Base-by-base conservation (phyloP, 164 flowering plant genomes). In the Paratinospora sagittata region DNA sequence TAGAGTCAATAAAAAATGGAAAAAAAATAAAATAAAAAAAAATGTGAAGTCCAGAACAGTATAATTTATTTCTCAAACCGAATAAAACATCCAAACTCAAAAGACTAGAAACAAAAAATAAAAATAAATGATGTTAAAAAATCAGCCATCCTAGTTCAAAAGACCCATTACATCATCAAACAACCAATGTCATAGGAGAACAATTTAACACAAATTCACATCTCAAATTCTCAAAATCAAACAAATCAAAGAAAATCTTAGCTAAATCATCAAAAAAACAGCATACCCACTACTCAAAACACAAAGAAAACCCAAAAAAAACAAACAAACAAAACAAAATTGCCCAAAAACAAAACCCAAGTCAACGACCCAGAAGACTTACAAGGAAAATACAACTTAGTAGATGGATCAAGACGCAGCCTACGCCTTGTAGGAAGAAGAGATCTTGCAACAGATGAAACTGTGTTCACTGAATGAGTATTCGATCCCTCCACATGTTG, bases 321-420 rank as follows among this genome's bases (percentile, higher is more conserved):
- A n/a, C n/a, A n/a, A n/a, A n/a, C n/a, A n/a, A n/a, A 45, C 8
- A 41, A 68, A 11, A 60, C 23, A 16, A 21, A 4, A 57, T 17
- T 57, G 24, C 6, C 27, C 27, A 60, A 23, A 23, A 60, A 66
- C 27, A 57, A n/a, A 73, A 19, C 30, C 70, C 26, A 79, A 72
- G 67, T 74, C 76, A 41, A 73, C 34, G 13, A 37, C 33, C 26
- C 5, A 11, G 6, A 49, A 68, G 19, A 71, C 88, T n/a, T 81
- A 93, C 98, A 89, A 2, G 98, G 97, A 75, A 93, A 93, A 75
- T 89, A 93, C 66, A 93, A 89, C 76, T 93, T 93, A 67, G 67
- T 81, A 1, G 89, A n/a, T 5, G 97, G 98, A 85, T 93, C 98
- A 23, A 93, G 96, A 68, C 92, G 86, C 63, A 93, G 88, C 3